A percentile compares a stretch with the other conserved stretches of the same genome.
These are phyloP conservation scores for Hypomyces perniciosus DNA, from an alignment of 2,329 filamentous ascomycete genomes.

Conservation along the genomic window DNA sequence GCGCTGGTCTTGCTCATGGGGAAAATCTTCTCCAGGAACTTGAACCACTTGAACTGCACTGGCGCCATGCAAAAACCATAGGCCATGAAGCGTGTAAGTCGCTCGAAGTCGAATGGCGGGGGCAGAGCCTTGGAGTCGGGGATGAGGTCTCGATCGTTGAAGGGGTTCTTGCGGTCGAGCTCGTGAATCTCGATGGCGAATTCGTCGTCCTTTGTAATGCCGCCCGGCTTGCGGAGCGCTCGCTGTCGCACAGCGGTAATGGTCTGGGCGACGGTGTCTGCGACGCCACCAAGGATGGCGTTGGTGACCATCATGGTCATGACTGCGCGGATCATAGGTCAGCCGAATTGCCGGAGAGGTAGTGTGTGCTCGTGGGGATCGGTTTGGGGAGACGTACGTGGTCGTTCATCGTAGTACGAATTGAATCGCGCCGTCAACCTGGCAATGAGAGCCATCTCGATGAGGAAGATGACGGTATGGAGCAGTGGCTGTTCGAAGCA, in stretches of 20 bases:
- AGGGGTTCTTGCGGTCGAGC: conserved; percentile 72
- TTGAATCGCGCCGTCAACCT: conserved; percentile 85
- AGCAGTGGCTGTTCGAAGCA: conserved; percentile 64
- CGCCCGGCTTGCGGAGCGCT: conserved; percentile 56
- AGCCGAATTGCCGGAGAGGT: not conserved
- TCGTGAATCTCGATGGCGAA: conserved; percentile 86
- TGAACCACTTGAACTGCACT: conserved; percentile 93
- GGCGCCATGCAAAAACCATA: conserved; percentile 97
- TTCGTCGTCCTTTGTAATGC: conserved; percentile 58
- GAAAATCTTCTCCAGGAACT: conserved; percentile 73
- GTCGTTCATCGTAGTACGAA: conserved; percentile 84
- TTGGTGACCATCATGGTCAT: conserved; percentile 99
- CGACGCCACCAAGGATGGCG: conserved; percentile 87
- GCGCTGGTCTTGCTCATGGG: conserved; percentile 74
- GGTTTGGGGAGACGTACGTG: conserved; percentile 48
- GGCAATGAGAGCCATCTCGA: conserved; percentile 83
- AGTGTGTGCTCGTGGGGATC: not conserved
- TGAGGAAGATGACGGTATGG: conserved; percentile 74
- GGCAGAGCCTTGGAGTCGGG: conserved; percentile 57
- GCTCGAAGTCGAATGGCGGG: conserved; percentile 91
- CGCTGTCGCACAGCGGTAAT: conserved; percentile 76
- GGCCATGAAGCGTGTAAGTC: conserved; percentile 89
- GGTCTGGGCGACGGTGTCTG: conserved; percentile 91
- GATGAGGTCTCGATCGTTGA: conserved; percentile 59
- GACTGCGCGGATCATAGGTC: conserved; percentile 45